Base-by-base conservation (phyloP, 176 grass and related monocot species). In the Triticum monococcum region DNA sequence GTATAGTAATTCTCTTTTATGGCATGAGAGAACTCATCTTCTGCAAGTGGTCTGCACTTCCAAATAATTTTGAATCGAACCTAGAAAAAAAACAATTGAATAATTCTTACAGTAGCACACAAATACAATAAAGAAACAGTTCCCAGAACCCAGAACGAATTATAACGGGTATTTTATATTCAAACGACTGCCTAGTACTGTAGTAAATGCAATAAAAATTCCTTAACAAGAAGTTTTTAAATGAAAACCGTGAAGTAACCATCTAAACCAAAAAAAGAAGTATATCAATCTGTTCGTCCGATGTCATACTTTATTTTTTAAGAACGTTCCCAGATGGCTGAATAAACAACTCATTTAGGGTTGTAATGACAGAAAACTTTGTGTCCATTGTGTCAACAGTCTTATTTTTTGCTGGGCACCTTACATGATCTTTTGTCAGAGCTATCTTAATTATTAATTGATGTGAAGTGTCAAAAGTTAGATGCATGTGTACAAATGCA, bases 1-100 rank as follows among this genome's bases (percentile, higher is more conserved):
- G 1, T 43, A 50, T 88, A 95, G 68, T 95, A 95, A 43, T 95
- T 92, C 11, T 83, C 85, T 62, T 79, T 30, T 77, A 95, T 95
- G 35, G 90, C 93, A 85, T 60, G 32, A 23, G 31, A 86, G 79
- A 95, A 95, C 52, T 90, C 90, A 22, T 87, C 68, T 81, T 95
- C 88, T 31, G 24, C 81, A 56, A 95, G 85, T 48, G 90, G 85
- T 79, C 73, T 79, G 86, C 93, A 95, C 79, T 84, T 88, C 74
- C 93, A 90, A 54, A 88, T 43, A 90, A 92, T 90, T 60, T 71
- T 81, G 72, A 92, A 84, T 63, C 80, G 83, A 26, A 95, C 90
- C 93, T 95, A 67, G 66, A n/a, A 25, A 85, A 84, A 77, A 88
- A 77, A 77, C 7, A 9, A 77, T 71, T 12, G 1, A 81, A 69